A percentile compares a stretch with the other conserved stretches of the same genome.
phyloP scores from a whole-genome alignment of 768 basidiomycete genomes.

The Xerocomellus dryophilus region DNA sequence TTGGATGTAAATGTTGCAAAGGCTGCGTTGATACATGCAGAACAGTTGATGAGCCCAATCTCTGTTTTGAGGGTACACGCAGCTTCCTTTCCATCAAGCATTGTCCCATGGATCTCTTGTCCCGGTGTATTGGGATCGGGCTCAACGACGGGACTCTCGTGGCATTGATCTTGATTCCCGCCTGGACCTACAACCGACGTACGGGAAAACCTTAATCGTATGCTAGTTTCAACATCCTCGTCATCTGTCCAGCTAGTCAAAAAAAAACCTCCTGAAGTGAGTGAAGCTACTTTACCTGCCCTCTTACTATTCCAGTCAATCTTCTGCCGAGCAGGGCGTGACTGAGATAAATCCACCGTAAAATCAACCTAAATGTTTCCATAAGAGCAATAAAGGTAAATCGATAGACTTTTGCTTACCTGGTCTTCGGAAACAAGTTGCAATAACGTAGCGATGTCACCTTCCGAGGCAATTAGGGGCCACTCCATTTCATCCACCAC shows the following conservation, averaged over 20 bases:
- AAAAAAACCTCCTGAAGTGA: neutral
- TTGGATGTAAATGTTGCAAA: constrained; percentile 19
- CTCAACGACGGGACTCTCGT: constrained; percentile 12
- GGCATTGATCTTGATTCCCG: constrained; percentile 9
- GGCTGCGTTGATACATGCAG: constrained; percentile 26
- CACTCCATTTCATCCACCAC: constrained; percentile 67
- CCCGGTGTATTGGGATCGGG: constrained; percentile 14
- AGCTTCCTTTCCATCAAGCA: constrained; percentile 40
- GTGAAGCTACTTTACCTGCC: constrained; percentile 51
- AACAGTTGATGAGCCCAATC: constrained; percentile 33
- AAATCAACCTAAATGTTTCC: constrained; percentile 59
- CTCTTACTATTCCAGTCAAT: constrained; percentile 90
- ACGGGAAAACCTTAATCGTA: constrained; percentile 45
- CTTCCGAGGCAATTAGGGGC: constrained; percentile 76
- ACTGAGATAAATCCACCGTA: constrained; percentile 60
- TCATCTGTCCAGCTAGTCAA: constrained; percentile 53
- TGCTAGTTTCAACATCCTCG: constrained; percentile 73
- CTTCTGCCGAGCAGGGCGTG: constrained; percentile 50
- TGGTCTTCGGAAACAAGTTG: constrained; percentile 81
- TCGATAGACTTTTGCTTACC: constrained; percentile 36
- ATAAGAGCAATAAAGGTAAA: neutral
- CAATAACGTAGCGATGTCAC: constrained; percentile 73
- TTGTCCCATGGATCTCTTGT: constrained; percentile 41
- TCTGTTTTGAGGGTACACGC: constrained; percentile 43
- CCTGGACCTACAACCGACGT: constrained; percentile 11